Base-by-base conservation (phyloP, 2,329 filamentous ascomycete genomes). In the Aspergillus fumigatiaffinis region DNA sequence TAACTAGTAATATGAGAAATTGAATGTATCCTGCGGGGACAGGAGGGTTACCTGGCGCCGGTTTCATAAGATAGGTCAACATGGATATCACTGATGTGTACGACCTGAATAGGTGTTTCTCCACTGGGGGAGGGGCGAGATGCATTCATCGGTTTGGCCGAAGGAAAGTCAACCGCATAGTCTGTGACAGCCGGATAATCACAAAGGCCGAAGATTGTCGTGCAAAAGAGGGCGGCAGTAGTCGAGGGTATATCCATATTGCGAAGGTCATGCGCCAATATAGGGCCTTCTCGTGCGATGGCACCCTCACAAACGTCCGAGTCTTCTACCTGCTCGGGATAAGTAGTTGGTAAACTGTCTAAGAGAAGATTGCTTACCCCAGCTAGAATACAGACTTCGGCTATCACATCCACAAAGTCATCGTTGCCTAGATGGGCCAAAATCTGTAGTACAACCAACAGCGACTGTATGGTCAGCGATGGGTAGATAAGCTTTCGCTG, bases 71-170 rank as follows among this genome's bases (percentile, higher is more conserved):
- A 73, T 17, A 77, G 78, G 60, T 85, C 83, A 52, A 85, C 71
- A 57, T 85, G 83, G 47, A 84, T 81, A 61, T 85, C 83, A 7
- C 81, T 83, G 63, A 82, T 81, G 63, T 86, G 83, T 21, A 84
- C 80, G 6, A 85, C 72, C 63, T 80, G 78, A 57, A 84, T 64
- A 7, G 81, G 80, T 9, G 71, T 66, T 64, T 76, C 67, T n/a
- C 78, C 76, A 55, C 78, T 81, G 1, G 79, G 68, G 12, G 77
- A 73, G 2, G 74, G 73, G 17, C 79, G 73, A 6, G 63, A 62
- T 17, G 66, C 63, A 35, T 70, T 60, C 20, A 52, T 50, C 2
- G 76, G 73, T 60, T 79, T 78, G 6, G 73, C 63, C 20, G 65
- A 65, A 10, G 80, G 77, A 50, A 82, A 77, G 3, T 71, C 67